Percentiles rank a stretch among this genome's conserved stretches.
phyloP scores from a whole-genome alignment of 2,329 filamentous ascomycete genomes.

The Lecanoromycetidae sp. region DNA sequence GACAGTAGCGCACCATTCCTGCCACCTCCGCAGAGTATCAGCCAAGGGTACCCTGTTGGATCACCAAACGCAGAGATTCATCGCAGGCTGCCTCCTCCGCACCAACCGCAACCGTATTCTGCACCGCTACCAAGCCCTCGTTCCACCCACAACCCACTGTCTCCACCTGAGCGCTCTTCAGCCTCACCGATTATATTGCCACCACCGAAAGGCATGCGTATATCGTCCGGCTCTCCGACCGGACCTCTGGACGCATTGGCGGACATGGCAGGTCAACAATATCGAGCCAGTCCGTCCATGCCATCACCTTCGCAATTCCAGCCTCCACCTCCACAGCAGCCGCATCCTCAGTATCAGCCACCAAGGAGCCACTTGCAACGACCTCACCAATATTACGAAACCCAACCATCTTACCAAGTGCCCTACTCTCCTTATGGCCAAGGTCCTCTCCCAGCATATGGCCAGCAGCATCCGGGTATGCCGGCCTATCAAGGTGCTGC shows the following conservation, averaged over 20 bases:
- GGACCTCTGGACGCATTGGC: conserved; percentile 15
- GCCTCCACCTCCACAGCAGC: conserved; percentile 8
- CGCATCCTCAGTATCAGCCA: conserved; percentile 12
- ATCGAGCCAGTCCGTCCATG: conserved; percentile 11
- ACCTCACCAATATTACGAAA: conserved; percentile 15
- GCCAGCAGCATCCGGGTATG: conserved; percentile 6
- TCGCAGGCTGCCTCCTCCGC: conserved; percentile 13
- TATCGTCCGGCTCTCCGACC: conserved; percentile 12
- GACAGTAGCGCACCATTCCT: conserved; percentile 13
- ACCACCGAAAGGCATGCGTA: conserved; percentile 16
- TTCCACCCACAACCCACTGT: conserved; percentile 7
- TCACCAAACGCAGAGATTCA: conserved; percentile 11
- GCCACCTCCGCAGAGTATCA: conserved; percentile 13
- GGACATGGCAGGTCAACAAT: conserved; percentile 15
- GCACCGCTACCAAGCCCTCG: conserved; percentile 14
- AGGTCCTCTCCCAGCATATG: conserved; percentile 9
- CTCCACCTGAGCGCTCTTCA: conserved; percentile 14
- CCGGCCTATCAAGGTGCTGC: conserved; percentile 2
- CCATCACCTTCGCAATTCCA: conserved; percentile 14
- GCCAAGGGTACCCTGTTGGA: conserved; percentile 3
- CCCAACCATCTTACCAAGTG: conserved; percentile 11
- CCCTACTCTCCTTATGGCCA: conserved; percentile 14
- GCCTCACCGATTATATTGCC: conserved; percentile 18
- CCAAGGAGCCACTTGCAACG: conserved; percentile 4
- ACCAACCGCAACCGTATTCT: conserved; percentile 2